A percentile compares a stretch with the other conserved stretches of the same genome.
Conservation (phyloP, 352 stramenopile genomes). For the Phytophthora aleatoria region DNA sequence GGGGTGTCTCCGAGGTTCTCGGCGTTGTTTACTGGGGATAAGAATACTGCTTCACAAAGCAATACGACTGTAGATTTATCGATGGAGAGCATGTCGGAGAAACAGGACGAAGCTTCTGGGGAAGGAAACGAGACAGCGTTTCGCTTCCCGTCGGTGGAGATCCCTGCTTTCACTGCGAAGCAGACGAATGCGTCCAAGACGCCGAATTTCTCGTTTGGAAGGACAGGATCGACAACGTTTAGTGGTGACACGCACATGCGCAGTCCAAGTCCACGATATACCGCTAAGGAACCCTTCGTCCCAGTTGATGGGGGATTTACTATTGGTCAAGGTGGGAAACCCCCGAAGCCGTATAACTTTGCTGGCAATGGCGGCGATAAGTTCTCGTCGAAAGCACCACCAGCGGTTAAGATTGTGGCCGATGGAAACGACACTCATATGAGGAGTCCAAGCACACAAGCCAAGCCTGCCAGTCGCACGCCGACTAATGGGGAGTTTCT, state of each 20-base stretch:
- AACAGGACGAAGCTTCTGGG: not conserved
- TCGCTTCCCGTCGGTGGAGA: constrained; percentile 9
- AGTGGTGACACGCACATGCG: constrained; percentile 25
- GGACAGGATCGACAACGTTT: not conserved
- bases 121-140: constrained; percentile 1
- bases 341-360: constrained; percentile 30
- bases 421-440: constrained; percentile 18
- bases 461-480: not conserved
- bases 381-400: not conserved
- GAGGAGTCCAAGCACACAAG: constrained; percentile 17
- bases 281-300: constrained; percentile 3
- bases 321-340: constrained; percentile 19
- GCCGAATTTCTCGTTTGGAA: constrained; percentile 36
- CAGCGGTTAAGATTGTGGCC: constrained; percentile 1
- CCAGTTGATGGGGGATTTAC: constrained; percentile 23
- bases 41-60: not conserved
- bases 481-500: constrained; percentile 22
- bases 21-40: constrained; percentile 8
- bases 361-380: not conserved
- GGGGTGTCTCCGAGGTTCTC: constrained; percentile 18
- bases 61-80: not conserved
- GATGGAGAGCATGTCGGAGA: not conserved
- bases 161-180: constrained; percentile 7
- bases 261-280: constrained; percentile 15
- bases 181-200: constrained; percentile 2